phyloP scores from a whole-genome alignment of 1,139 yeast species.

The Debaryomyces sp. region DNA sequence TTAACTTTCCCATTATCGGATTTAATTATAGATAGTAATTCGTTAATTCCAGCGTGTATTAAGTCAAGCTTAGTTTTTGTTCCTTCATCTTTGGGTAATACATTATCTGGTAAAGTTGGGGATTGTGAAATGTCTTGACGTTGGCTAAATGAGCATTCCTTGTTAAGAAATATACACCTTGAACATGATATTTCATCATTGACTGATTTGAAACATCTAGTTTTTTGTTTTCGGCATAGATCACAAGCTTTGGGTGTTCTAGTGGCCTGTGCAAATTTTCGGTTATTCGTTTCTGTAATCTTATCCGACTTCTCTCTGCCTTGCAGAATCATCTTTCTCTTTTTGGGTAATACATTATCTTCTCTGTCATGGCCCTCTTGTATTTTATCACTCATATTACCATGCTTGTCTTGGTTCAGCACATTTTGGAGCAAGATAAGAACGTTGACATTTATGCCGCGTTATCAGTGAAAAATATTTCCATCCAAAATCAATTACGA shows the following conservation, averaged over 20 bases:
- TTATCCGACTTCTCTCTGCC: no score
- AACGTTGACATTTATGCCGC: background rate
- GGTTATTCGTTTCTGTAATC: background rate
- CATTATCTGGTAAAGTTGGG: background rate
- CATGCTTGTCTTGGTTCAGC: background rate
- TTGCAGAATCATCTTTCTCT: background rate
- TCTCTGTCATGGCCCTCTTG: background rate
- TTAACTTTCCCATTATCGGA: constrained; percentile 8
- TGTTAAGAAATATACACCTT: constrained; percentile 54
- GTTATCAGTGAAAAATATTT: background rate
- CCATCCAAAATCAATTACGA: background rate
- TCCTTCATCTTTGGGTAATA: constrained; percentile 8
- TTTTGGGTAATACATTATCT: background rate
- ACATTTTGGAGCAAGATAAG: background rate
- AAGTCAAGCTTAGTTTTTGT: constrained; percentile 23
- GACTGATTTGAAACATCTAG: constrained; percentile 58
- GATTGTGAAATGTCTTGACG: constrained; percentile 14
- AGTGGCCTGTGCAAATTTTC: constrained; percentile 17
- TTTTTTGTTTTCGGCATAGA: constrained; percentile 61
- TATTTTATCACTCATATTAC: background rate
- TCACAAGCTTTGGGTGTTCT: constrained; percentile 62
- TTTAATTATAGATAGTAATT: constrained; percentile 30
- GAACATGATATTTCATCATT: constrained; percentile 52
- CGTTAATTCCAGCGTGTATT: constrained; percentile 36
- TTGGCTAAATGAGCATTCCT: constrained; percentile 53